phyloP scores from a whole-genome alignment of 73 alveolate genomes.

The Stentor roeselii region DNA sequence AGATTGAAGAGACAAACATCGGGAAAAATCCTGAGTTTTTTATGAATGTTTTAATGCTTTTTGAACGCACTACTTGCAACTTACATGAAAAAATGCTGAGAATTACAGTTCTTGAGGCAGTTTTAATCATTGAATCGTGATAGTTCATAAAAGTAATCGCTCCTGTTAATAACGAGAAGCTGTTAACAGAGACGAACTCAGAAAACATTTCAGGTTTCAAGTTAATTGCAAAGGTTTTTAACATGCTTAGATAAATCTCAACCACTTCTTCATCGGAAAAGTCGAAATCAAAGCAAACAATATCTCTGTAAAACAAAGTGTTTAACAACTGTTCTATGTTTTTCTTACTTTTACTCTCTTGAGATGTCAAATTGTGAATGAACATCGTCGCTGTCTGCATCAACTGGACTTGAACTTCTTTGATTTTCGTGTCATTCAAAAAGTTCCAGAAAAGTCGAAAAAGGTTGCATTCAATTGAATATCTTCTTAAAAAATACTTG shows the following conservation, averaged over 20 bases:
- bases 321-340: neutral
- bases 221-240: slow-evolving; percentile 14
- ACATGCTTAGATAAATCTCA: neutral
- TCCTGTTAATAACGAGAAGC: neutral
- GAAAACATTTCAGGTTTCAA: neutral
- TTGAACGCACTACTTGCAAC: neutral
- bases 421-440: neutral
- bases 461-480: neutral
- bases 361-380: neutral
- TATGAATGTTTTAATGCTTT: neutral
- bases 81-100: neutral
- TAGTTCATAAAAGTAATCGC: slow-evolving; percentile 1
- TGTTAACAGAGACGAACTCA: neutral
- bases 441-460: neutral
- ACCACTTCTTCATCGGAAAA: slow-evolving; percentile 2
- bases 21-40: slow-evolving; percentile 3
- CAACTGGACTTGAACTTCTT: neutral
- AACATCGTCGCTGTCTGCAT: slow-evolving; percentile 1
- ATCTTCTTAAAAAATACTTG: neutral
- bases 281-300: neutral
- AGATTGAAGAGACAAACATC: neutral
- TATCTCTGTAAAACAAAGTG: slow-evolving; percentile 4
- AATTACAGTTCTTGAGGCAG: slow-evolving; percentile 15
- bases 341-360: neutral
- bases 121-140: neutral